Evolutionary conservation across 257 asterid species (phyloP).

Genomic region (Eucommia ulmoides): DNA sequence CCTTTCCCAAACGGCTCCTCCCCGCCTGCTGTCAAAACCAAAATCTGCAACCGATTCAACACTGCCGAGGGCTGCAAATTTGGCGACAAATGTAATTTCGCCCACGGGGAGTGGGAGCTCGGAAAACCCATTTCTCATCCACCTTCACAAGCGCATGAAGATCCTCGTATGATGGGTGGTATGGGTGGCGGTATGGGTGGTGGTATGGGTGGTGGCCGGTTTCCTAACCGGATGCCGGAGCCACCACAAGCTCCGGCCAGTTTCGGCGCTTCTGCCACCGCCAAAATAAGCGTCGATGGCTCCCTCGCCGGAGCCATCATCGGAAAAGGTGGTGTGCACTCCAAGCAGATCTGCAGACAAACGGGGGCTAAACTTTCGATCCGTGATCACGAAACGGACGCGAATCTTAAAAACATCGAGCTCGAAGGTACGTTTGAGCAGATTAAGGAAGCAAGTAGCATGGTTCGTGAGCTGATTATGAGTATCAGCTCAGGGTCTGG

Average conservation of each 20-base stretch:
- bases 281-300: background rate
- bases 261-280: background rate
- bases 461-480: background rate
- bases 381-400: background rate
- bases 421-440: background rate
- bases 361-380: background rate
- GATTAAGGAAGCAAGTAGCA: background rate
- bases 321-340: background rate
- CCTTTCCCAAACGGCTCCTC: background rate
- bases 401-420: background rate
- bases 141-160: too few relatives aligned
- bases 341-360: background rate
- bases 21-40: background rate
- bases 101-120: background rate
- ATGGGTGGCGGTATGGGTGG: background rate
- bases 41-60: background rate
- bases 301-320: background rate
- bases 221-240: background rate
- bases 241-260: background rate
- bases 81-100: background rate
- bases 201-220: background rate
- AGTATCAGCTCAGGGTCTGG: background rate
- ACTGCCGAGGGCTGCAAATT: background rate
- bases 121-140: background rate
- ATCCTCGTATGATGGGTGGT: background rate